Evolutionary conservation across 331 rosid genomes (phyloP).

Genomic region (Quercus phellos): DNA sequence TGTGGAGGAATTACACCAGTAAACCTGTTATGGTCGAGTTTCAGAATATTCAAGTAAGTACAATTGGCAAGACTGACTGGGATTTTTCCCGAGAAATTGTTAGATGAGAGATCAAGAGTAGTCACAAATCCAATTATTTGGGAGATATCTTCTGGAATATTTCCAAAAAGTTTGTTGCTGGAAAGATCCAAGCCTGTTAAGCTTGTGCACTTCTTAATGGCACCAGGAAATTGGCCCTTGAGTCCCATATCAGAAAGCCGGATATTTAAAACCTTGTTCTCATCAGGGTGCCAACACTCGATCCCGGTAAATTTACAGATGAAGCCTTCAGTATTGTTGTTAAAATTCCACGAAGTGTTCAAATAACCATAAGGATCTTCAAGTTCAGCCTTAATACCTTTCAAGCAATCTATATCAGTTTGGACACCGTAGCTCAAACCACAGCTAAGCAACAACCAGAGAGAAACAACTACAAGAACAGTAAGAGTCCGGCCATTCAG

Average conservation of each 20-base stretch:
- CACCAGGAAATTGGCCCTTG: conserved; percentile 57
- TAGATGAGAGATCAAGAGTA: conserved; percentile 63
- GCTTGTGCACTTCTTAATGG: conserved; percentile 49
- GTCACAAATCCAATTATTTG: background rate
- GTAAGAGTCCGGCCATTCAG: conserved; percentile 18
- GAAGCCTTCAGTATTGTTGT: conserved; percentile 59
- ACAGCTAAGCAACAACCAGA: conserved; percentile 47
- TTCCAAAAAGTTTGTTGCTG: conserved; percentile 44
- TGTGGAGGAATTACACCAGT: conserved; percentile 56
- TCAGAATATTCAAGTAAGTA: conserved; percentile 55
- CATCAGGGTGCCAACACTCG: conserved; percentile 91
- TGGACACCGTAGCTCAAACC: conserved; percentile 35
- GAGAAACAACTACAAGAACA: conserved; percentile 15
- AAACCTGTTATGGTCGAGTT: conserved; percentile 59
- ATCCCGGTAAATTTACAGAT: conserved; percentile 66
- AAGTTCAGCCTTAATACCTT: conserved; percentile 28
- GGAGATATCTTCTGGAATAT: conserved; percentile 44
- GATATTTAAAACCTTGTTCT: conserved; percentile 61
- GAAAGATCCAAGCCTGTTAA: conserved; percentile 78
- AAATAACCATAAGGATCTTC: conserved; percentile 49
- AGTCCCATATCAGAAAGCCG: conserved; percentile 65
- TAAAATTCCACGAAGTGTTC: conserved; percentile 60
- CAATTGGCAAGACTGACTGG: conserved; percentile 42
- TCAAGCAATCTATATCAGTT: conserved; percentile 60
- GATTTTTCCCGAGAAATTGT: conserved; percentile 59